Evolutionary conservation across 2,329 filamentous ascomycete genomes (phyloP), one percentile per base, ranked within the genome.

Genomic region (Ascochyta clinopodiicola): DNA sequence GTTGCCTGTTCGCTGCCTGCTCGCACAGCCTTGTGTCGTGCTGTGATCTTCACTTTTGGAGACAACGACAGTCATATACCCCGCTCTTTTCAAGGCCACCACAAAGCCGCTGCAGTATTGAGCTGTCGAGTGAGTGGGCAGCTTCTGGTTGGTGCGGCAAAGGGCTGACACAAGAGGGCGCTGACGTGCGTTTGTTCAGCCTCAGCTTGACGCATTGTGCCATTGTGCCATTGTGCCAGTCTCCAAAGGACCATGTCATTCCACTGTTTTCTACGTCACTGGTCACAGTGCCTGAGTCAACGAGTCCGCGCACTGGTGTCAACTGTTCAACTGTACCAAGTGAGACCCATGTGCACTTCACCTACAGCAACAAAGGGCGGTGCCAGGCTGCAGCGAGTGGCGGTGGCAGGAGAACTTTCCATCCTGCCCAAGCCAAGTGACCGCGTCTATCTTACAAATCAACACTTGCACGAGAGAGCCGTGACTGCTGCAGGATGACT

Each of bases 1-100:
- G 46, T 47, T 56, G 52, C 52, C 52, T 56, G 52, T 42, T 39
- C 31, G 52, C 42, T 56, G 52, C 46, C 52, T 56, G 47, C 25
- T 21, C 36, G 37, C 46, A 42, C 51, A 40, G 45, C 40, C 45
- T 50, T 40, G 44, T 39, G 29, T 31, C 15, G 22, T 13, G 51
- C n/a, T 29, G 42, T 27, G 24, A 45, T 31, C 13, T 49, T 34
- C 42, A 46, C 45, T 25, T 19, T 13, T 15, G 7, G 17, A 44
- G 29, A 5, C 9, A 4, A 6, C 10, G 43, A 21, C 5, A n/a
- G 22, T 22, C 34, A 43, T 6, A 2, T 8, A 10, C n/a, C 36
- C 22, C 25, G 15, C 12, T 6, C 6, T 17, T 22, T 29, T 13
- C 15, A n/a, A 36, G 22, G 22, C 10, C 34, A 31, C 38, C 34